Evolutionary conservation across 129 eudicot species (phyloP), one percentile per base, ranked within the genome.

Genomic region (Scalesia atractyloides): DNA sequence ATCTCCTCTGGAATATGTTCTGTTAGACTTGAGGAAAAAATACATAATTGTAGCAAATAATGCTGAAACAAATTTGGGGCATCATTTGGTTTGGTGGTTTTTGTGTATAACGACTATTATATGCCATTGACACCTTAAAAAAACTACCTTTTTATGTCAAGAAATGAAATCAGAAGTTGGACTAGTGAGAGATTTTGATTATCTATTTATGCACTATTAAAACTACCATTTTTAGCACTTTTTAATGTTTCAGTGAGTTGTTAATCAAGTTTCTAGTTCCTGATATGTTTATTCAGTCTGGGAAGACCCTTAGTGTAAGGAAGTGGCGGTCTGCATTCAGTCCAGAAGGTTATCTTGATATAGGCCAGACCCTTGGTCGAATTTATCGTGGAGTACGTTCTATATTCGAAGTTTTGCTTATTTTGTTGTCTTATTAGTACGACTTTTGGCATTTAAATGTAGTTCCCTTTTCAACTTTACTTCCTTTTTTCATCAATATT

Each of bases 251-350:
- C n/a, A 33, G 0, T 56, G n/a, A 53, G 7, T 52, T 74, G 16
- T 54, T 66, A 51, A 18, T 51, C 39, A 73, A 15, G 33, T 17
- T 64, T 43, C 41, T 44, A 26, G 18, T 9, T 76, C 17, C 24
- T 54, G 34, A 62, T 57, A 54, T 66, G 15, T 75, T 26, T 39
- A 14, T 76, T n/a, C 81, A 92, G 98, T 81, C 86, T 60, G 98
- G 98, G 22, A 92, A 85, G 83, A 92, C 98, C 22, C 86, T 92
- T 67, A 92, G 98, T 73, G 90, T 56, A 56, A 82, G 98, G 20
- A 92, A 92, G 53, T 92, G 96, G 98, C 83, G 74, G 50, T 80
- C 98, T 66, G 84, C 98, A 36, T 92, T 92, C 79, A 79, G 86
- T 60, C 88, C 80, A 18, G 98, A 92, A 79, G 98, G 98, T 74